Base-by-base conservation (phyloP, 805 yeast genomes). In the Metschnikowia reukaufii region DNA sequence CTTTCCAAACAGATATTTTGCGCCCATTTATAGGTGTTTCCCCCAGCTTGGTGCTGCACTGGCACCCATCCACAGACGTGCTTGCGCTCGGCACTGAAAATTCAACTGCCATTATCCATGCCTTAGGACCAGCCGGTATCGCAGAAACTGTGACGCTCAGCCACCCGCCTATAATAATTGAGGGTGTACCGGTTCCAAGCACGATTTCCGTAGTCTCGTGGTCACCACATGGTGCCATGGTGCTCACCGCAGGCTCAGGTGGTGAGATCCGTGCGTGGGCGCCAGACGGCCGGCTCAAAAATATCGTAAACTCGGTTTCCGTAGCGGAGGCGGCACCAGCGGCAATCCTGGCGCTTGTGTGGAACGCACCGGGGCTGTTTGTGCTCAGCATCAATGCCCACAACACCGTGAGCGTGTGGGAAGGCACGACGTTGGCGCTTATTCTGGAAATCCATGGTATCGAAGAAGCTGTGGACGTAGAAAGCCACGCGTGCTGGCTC, bases 191-290 rank as follows among this genome's bases (percentile, higher is more conserved):
- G 16, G 39, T 34, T 3, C 49, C 53, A 4, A 63, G 63, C 51
- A 63, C 64, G 13, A 60, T 73, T 15, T 63, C 66, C 34, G 54
- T 66, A 2, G 66, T 71, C 13, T 56, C 79, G 8, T 88, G 95
- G 95, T 77, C 88, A 10, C 83, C 84, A 1, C 66, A 68, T 44
- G 96, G 96, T 0, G 69, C 77, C 34, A 55, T 73, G 12, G 63
- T 89, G 2, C 72, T 85, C 12, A 84, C 91, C 0, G 86, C 83
- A 2, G 74, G 83, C 2, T 79, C 76, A 45, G 76, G 76, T 57
- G 96, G 96, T 12, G 92, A 86, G 56, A 57, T 90, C 7, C 68
- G 92, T 46, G 70, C 87, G n/a, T 90, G 96, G 96, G 77, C 83
- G 9, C 72, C 78, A 0, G 84, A 81, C 39, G 96, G 96, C 0